Evolutionary conservation across 2,329 filamentous ascomycete genomes (phyloP), one percentile per base, ranked within the genome.

Genomic region (Cladophialophora chaetospira): DNA sequence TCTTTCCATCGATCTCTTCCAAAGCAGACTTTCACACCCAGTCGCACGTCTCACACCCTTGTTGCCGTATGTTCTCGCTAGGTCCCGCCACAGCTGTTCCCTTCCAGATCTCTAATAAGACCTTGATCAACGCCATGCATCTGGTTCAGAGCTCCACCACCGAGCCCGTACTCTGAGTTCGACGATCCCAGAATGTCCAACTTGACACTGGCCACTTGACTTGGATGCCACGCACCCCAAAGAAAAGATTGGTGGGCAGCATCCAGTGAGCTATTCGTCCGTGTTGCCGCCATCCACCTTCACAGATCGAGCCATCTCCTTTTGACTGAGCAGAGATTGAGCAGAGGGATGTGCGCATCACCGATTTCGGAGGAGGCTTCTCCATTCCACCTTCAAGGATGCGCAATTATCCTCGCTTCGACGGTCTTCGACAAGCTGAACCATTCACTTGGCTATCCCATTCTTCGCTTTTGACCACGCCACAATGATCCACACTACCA

Each of bases 21-120:
- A 38, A n/a, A 38, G 15, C 15, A 38, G 3, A 19, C 35, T 9
- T 11, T 40, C 36, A 28, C 42, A 2, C 11, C 23, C 10, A 11
- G 8, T 26, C 23, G n/a, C 42, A 15, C n/a, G n/a, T 15, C 40
- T 44, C 47, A 26, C 35, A 21, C 11, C 2, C 35, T 29, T 21
- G 36, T 28, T 15, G 35, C 8, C 36, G 33, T 15, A n/a, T 42
- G 11, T 51, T 33, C 35, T 51, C 25, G 48, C 48, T 29, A 51
- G 48, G 48, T 42, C 48, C 36, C 47, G 47, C 48, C 48, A 42
- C 48, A 42, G 35, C 48, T 17, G 29, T 26, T 51, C 25, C 11
- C n/a, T n/a, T 51, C 48, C 15, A 42, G 15, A 50, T 50, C 48
- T 19, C 48, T 17, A 17, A 29, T 25, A 10, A 51, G 19, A 40